Percentiles rank a stretch among this genome's conserved stretches.
These are phyloP conservation scores for Pelargonium australe DNA, from an alignment of 441 rosid genomes.

Conservation along the genomic window DNA sequence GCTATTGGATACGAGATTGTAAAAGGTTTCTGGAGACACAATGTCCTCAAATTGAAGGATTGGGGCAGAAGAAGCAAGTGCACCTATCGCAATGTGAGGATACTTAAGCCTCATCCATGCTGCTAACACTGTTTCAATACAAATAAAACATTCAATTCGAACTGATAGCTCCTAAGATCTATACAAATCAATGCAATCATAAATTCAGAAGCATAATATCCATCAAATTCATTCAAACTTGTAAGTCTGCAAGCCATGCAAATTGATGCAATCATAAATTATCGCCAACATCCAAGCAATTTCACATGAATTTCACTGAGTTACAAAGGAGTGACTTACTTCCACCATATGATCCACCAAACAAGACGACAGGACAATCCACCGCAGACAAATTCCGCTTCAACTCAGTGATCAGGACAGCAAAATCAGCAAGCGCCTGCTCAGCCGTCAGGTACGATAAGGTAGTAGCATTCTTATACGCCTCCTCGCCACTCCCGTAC, in stretches of 20 bases:
- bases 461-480: slow-evolving; percentile 63
- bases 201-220: too few species aligned
- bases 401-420: slow-evolving; percentile 56
- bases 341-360: slow-evolving; percentile 96
- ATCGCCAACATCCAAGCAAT: too few species aligned
- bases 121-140: slow-evolving; percentile 61
- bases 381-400: slow-evolving; percentile 71
- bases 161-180: neutral
- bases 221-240: too few species aligned
- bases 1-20: slow-evolving; percentile 67
- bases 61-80: slow-evolving; percentile 86
- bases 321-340: slow-evolving; percentile 36
- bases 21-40: slow-evolving; percentile 64
- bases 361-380: slow-evolving; percentile 67
- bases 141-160: neutral
- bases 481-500: slow-evolving; percentile 55
- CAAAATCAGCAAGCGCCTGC: slow-evolving; percentile 89
- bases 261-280: too few species aligned
- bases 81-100: slow-evolving; percentile 80
- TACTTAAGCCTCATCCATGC: slow-evolving; percentile 95
- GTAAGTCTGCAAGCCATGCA: too few species aligned
- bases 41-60: slow-evolving; percentile 84
- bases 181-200: neutral
- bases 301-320: too few species aligned
- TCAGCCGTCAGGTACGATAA: slow-evolving; percentile 65